Conservation (phyloP, 2,329 filamentous ascomycete genomes). For the Elsinoe fawcettii region DNA sequence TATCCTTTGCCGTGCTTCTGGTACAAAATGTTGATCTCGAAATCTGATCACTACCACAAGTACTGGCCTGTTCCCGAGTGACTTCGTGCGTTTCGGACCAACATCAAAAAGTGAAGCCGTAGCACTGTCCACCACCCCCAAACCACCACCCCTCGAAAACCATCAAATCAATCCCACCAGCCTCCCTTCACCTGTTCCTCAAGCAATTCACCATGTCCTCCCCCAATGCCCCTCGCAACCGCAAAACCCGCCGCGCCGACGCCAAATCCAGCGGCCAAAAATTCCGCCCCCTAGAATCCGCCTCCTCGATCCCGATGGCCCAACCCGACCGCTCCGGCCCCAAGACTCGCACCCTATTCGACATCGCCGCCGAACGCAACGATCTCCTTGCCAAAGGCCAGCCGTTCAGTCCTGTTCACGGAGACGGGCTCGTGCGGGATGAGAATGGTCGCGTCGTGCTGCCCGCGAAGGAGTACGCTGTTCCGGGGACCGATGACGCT, state of each 20-base stretch:
- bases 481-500: slow-evolving; percentile 1
- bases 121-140: too few species aligned
- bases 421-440: slow-evolving; percentile 25
- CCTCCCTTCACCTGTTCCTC: neutral
- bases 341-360: slow-evolving; percentile 60
- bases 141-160: neutral
- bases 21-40: too few species aligned
- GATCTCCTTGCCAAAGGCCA: slow-evolving; percentile 37
- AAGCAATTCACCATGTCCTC: slow-evolving; percentile 1
- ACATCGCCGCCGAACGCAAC: slow-evolving; percentile 59
- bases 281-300: slow-evolving; percentile 24
- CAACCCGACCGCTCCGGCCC: slow-evolving; percentile 62
- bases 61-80: too few species aligned
- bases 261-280: slow-evolving; percentile 31
- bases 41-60: too few species aligned
- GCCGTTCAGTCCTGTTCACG: slow-evolving; percentile 43
- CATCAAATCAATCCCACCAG: neutral
- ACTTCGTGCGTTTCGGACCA: too few species aligned
- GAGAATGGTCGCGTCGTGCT: slow-evolving; percentile 30
- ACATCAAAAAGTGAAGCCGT: too few species aligned
- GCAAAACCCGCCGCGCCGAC: slow-evolving; percentile 38
- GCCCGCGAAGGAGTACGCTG: neutral
- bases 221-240: slow-evolving; percentile 31
- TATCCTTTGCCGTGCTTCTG: too few species aligned
- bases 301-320: slow-evolving; percentile 51